These are phyloP conservation scores for Colletotrichum tamarilloi DNA, from an alignment of 2,329 filamentous ascomycete species.

Conservation along the genomic window DNA sequence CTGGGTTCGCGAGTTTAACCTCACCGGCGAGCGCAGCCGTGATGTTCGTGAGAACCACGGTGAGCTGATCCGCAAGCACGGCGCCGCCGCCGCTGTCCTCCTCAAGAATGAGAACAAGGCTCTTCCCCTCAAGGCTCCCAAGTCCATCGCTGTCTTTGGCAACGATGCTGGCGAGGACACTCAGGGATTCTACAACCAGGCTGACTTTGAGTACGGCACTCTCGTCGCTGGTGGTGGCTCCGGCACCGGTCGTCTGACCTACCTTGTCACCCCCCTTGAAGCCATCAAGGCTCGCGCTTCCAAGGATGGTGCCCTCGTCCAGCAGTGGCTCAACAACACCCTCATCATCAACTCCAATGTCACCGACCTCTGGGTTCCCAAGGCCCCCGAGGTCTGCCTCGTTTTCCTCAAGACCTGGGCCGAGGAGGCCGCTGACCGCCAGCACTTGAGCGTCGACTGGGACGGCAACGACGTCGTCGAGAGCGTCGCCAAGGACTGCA, in stretches of 20 bases:
- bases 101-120: constrained; percentile 76
- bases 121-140: constrained; percentile 68
- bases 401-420: constrained; percentile 74
- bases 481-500: constrained; percentile 34
- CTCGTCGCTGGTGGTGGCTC: constrained; percentile 71
- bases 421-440: constrained; percentile 71
- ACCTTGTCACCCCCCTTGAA: constrained; percentile 73
- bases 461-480: constrained; percentile 64
- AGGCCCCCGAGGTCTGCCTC: constrained; percentile 73
- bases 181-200: constrained; percentile 73
- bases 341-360: constrained; percentile 49
- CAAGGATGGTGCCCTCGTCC: constrained; percentile 54
- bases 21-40: constrained; percentile 64
- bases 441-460: constrained; percentile 66
- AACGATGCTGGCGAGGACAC: constrained; percentile 74
- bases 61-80: constrained; percentile 66
- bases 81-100: constrained; percentile 69
- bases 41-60: constrained; percentile 66
- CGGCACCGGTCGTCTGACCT: constrained; percentile 69
- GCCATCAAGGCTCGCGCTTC: constrained; percentile 64
- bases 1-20: constrained; percentile 53
- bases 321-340: constrained; percentile 57
- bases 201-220: constrained; percentile 70
- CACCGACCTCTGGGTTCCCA: constrained; percentile 57
- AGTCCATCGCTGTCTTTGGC: constrained; percentile 67